These are phyloP conservation scores for Arabidopsis arenosa DNA, from an alignment of 345 rosid species.

Conservation along the genomic window DNA sequence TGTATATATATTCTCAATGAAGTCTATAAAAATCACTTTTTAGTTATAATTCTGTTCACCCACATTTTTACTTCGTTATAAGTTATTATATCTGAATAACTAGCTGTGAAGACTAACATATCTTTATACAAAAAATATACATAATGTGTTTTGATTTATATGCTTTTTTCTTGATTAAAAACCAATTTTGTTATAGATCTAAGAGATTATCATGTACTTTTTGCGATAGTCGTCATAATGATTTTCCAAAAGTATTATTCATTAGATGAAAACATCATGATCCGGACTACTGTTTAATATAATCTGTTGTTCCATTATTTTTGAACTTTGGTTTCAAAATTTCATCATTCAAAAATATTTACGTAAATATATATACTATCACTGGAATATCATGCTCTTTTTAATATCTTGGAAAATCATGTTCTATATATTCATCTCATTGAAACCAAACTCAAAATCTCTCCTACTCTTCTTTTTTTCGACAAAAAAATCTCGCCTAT, in stretches of 20 bases:
- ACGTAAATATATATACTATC: too few species aligned
- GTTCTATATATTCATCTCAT: too few species aligned
- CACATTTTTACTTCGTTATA: too few species aligned
- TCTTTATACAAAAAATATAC: not conserved
- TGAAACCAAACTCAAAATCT: too few species aligned
- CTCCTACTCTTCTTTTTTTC: too few species aligned
- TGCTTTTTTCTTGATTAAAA: not conserved
- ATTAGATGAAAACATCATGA: constrained; percentile 7
- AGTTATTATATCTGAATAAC: not conserved
- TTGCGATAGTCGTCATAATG: constrained; percentile 1
- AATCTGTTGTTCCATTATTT: not conserved
- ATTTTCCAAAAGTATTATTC: not conserved
- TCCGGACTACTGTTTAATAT: not conserved
- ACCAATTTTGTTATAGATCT: not conserved
- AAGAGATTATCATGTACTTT: not conserved
- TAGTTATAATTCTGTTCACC: not conserved
- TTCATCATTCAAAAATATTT: too few species aligned
- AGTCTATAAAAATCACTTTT: not conserved
- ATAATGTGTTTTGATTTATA: not conserved
- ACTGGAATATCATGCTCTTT: too few species aligned
- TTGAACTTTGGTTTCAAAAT: too few species aligned
- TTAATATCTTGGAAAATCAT: too few species aligned
- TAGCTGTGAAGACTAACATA: not conserved
- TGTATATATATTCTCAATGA: not conserved
- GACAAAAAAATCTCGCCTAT: too few species aligned